Base-by-base conservation (phyloP, 2,329 filamentous ascomycete species). In the Colletotrichum tamarilloi region DNA sequence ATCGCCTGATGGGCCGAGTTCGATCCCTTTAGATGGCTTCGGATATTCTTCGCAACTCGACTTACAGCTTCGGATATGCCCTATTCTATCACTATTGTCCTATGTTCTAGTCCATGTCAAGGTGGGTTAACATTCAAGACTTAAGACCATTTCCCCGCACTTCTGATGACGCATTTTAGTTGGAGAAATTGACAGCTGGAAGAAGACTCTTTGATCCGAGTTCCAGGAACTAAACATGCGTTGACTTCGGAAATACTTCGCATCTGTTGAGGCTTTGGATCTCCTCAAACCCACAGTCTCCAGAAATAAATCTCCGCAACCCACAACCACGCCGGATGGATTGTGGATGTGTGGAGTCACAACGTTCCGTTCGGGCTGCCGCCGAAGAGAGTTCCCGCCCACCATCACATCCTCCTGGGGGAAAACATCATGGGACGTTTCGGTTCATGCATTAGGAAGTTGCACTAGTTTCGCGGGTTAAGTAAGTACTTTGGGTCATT, bases 181-280 rank as follows among this genome's bases (percentile, higher is more conserved):
- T 26, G 53, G 53, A 16, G 53, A 26, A 56, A 52, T 28, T 5
- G 4, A 22, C 14, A 24, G 59, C 12, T 4, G 42, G n/a, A 49
- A 16, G 16, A 9, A 49, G 28, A 19, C 42, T 53, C 32, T 42
- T 59, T 59, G 9, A 28, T 8, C 19, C 12, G 53, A 55, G 55
- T 59, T 55, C 26, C 22, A 9, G 12, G 32, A 22, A n/a, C 11
- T 22, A 11, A 24, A 30, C 14, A 24, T 12, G 52, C 28, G 12
- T 22, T n/a, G 42, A 9, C 14, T 66, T 56, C 70, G 70, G 70
- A 73, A 24, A 62, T 70, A 73, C 67, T 70, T 70, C 67, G 70
- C 60, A 73, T 65, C 30, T 56, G 5, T 38, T 22, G 24, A 64
- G 52, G 38, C 32, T 56, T 60, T 46, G 16, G 9, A 14, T 26